Evolutionary conservation across 768 basidiomycete genomes (phyloP).

Genomic region (Mycena epipterygia): DNA sequence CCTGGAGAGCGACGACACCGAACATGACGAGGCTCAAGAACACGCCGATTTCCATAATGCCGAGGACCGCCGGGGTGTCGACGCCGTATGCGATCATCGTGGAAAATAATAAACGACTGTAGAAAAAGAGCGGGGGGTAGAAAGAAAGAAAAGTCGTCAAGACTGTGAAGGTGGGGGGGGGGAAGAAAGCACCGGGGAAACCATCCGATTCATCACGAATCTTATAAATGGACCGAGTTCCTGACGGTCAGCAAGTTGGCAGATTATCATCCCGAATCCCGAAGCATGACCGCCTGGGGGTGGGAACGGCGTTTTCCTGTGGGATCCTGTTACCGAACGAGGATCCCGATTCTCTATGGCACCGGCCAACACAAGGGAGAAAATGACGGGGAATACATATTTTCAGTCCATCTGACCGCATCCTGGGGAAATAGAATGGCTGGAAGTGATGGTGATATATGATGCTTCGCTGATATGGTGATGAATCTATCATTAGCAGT

Average conservation of each 20-base stretch:
- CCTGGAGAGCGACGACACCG: conserved; percentile 26
- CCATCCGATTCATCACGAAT: neutral
- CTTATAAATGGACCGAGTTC: neutral
- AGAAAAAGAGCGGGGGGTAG: neutral
- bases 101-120: neutral
- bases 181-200: neutral
- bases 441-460: conserved; percentile 21
- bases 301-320: neutral
- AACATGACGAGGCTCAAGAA: conserved; percentile 30
- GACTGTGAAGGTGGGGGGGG: conserved; percentile 14
- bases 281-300: neutral
- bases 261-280: neutral
- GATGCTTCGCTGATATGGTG: conserved; percentile 22
- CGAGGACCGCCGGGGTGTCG: conserved; percentile 19
- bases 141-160: conserved; percentile 22
- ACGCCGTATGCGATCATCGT: conserved; percentile 29
- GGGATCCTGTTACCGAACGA: neutral
- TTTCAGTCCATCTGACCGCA: neutral
- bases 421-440: neutral
- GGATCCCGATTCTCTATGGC: neutral
- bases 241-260: neutral
- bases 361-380: neutral
- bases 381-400: conserved; percentile 4
- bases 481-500: neutral
- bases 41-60: conserved; percentile 28